A percentile compares a stretch with the other conserved stretches of the same genome.
Evolutionary conservation across 116 monocot genomes (phyloP).

Genomic region (Phalaenopsis hybrid): DNA sequence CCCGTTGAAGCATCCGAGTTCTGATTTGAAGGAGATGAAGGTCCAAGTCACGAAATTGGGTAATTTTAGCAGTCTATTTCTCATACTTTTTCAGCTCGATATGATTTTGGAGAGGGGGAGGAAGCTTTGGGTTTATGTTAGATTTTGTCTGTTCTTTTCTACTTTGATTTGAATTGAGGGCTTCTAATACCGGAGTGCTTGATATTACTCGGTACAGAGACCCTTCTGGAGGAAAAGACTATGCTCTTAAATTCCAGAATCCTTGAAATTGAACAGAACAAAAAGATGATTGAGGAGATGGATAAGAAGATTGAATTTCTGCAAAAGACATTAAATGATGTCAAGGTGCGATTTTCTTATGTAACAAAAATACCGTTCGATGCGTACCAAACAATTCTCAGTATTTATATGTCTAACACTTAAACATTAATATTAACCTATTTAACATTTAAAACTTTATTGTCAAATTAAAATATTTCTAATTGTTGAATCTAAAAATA

Average conservation of each 20-base stretch:
- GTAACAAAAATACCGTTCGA: neutral
- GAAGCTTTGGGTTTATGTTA: neutral
- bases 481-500: too few relatives aligned
- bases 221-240: constrained; percentile 19
- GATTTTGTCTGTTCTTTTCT: neutral
- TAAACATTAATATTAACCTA: too few relatives aligned
- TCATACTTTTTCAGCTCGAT: neutral
- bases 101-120: neutral
- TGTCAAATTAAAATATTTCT: too few relatives aligned
- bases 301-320: constrained; percentile 18
- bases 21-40: constrained; percentile 13
- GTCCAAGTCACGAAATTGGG: constrained; percentile 5
- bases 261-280: constrained; percentile 16
- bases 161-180: too few relatives aligned
- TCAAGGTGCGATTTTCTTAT: constrained; percentile 19
- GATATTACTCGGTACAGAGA: constrained; percentile 11
- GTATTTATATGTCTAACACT: too few relatives aligned
- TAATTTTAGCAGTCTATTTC: neutral
- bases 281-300: constrained; percentile 24
- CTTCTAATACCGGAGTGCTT: neutral
- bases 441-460: too few relatives aligned
- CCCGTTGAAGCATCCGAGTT: neutral
- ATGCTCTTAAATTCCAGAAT: constrained; percentile 13
- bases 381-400: too few relatives aligned
- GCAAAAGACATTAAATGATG: constrained; percentile 15